These are phyloP conservation scores for Forsythia viridissima DNA, from an alignment of 257 asterid species.

Conservation along the genomic window DNA sequence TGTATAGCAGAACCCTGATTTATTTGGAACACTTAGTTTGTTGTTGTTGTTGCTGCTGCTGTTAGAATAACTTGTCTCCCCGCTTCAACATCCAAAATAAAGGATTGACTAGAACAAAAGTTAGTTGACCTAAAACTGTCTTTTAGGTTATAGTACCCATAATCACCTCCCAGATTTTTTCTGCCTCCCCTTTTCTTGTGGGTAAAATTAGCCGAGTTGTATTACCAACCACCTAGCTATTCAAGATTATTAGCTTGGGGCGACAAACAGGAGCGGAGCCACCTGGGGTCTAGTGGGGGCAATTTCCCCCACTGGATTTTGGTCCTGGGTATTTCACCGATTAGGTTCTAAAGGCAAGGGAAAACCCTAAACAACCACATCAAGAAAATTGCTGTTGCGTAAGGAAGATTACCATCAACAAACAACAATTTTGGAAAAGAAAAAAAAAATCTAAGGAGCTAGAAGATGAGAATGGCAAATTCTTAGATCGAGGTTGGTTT, in stretches of 20 bases:
- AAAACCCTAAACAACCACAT: too few relatives aligned
- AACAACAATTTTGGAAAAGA: too few relatives aligned
- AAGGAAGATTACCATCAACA: too few relatives aligned
- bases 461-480: too few relatives aligned
- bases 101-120: neutral
- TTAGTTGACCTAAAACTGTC: neutral
- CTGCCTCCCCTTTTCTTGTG: neutral
- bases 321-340: too few relatives aligned
- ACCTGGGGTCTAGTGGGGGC: too few relatives aligned
- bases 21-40: neutral
- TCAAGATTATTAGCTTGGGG: neutral
- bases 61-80: neutral
- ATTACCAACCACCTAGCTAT: neutral
- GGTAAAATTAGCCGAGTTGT: neutral
- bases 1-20: neutral
- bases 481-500: too few relatives aligned
- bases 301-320: too few relatives aligned
- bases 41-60: neutral
- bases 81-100: conserved; percentile 24
- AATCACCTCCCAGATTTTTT: neutral
- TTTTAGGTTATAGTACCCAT: neutral
- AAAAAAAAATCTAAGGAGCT: too few relatives aligned
- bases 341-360: too few relatives aligned
- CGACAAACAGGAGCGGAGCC: neutral
- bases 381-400: too few relatives aligned